phyloP scores from a whole-genome alignment of 2,329 filamentous ascomycete genomes.

The Fusarium kyushuense region DNA sequence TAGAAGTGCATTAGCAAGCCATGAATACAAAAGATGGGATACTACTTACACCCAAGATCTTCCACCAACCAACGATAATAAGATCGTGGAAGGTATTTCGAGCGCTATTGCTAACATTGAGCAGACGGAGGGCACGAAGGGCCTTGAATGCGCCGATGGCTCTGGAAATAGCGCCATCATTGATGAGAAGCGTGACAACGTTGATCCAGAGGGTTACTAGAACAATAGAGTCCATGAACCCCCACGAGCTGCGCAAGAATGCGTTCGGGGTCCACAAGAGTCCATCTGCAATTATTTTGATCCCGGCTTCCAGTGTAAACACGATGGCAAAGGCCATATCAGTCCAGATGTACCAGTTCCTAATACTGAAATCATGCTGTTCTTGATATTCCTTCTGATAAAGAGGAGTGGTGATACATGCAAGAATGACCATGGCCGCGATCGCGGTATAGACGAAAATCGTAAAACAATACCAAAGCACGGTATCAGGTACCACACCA shows the following conservation, averaged over 20 bases:
- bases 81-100: slow-evolving; percentile 97
- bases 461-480: slow-evolving; percentile 93
- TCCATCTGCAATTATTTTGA: slow-evolving; percentile 96
- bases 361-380: slow-evolving; percentile 67
- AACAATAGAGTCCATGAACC: slow-evolving; percentile 92
- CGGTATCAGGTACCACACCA: slow-evolving; percentile 87
- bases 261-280: slow-evolving; percentile 98
- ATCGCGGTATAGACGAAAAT: slow-evolving; percentile 94
- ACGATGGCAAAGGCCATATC: slow-evolving; percentile 90
- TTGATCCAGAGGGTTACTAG: slow-evolving; percentile 96
- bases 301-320: slow-evolving; percentile 86
- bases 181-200: slow-evolving; percentile 82
- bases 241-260: slow-evolving; percentile 96
- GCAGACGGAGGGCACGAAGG: slow-evolving; percentile 85
- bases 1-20: slow-evolving; percentile 2
- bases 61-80: slow-evolving; percentile 93
- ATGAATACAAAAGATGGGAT: neutral
- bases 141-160: slow-evolving; percentile 98
- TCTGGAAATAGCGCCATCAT: slow-evolving; percentile 86
- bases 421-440: slow-evolving; percentile 96
- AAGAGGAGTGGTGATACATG: slow-evolving; percentile 92
- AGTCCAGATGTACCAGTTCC: slow-evolving; percentile 95
- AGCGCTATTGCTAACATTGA: slow-evolving; percentile 97
- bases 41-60: slow-evolving; percentile 80
- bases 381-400: slow-evolving; percentile 91